These are phyloP conservation scores for Penicillium sumatraense DNA, from an alignment of 2,329 filamentous ascomycete genomes.

Conservation along the genomic window DNA sequence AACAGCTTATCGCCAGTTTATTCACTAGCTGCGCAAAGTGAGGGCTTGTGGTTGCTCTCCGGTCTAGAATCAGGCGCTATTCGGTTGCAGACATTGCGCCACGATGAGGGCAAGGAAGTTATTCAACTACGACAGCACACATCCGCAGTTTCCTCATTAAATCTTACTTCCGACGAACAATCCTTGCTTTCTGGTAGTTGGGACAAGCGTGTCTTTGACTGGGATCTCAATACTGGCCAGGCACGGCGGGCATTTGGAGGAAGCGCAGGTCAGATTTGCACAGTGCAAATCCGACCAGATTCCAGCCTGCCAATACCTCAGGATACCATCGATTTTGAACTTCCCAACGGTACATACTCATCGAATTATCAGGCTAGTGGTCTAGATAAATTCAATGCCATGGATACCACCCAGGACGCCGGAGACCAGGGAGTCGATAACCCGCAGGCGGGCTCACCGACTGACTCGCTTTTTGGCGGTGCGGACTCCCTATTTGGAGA, in stretches of 20 bases:
- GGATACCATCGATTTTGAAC: slow-evolving; percentile 61
- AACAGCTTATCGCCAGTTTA: slow-evolving; percentile 82
- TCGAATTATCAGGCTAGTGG: slow-evolving; percentile 72
- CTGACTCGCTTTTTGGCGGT: slow-evolving; percentile 81
- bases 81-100: slow-evolving; percentile 88
- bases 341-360: slow-evolving; percentile 69
- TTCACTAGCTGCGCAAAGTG: slow-evolving; percentile 86
- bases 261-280: slow-evolving; percentile 81
- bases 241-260: slow-evolving; percentile 76
- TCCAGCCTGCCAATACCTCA: slow-evolving; percentile 76
- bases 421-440: slow-evolving; percentile 51
- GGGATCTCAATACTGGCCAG: slow-evolving; percentile 89
- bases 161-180: slow-evolving; percentile 80
- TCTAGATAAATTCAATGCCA: slow-evolving; percentile 58
- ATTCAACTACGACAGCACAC: slow-evolving; percentile 79
- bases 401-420: slow-evolving; percentile 43
- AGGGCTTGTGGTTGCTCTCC: slow-evolving; percentile 88
- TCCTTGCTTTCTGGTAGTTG: slow-evolving; percentile 91
- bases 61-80: slow-evolving; percentile 90
- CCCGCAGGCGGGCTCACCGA: slow-evolving; percentile 67
- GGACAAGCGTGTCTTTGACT: slow-evolving; percentile 93
- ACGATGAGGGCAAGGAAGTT: slow-evolving; percentile 92
- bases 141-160: slow-evolving; percentile 88
- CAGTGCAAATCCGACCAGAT: slow-evolving; percentile 81
- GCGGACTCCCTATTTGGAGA: slow-evolving; percentile 92